A percentile compares a stretch with the other conserved stretches of the same genome.
These are phyloP conservation scores for Kodamaea sp. DNA, from an alignment of 1,139 yeast species.

Conservation along the genomic window DNA sequence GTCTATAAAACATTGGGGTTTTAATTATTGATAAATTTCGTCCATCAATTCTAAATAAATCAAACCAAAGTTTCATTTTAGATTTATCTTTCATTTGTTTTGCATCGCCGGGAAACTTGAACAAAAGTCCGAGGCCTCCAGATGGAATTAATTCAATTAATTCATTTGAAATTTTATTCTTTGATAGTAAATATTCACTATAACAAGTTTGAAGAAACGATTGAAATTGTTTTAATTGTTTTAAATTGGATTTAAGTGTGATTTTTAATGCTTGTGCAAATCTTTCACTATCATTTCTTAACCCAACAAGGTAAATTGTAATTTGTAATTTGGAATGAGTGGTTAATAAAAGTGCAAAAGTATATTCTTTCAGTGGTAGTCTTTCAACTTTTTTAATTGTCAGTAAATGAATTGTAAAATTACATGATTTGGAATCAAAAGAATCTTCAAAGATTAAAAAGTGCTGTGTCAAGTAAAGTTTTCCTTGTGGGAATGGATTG, in stretches of 20 bases:
- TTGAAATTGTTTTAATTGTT: conserved; percentile 57
- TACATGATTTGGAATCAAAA: conserved; percentile 65
- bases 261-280: conserved; percentile 69
- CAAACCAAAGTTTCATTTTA: conserved; percentile 92
- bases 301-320: conserved; percentile 71
- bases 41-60: conserved; percentile 78
- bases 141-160: conserved; percentile 55
- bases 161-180: conserved; percentile 49
- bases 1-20: conserved; percentile 74
- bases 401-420: conserved; percentile 68
- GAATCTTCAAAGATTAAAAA: conserved; percentile 72
- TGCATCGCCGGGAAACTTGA: conserved; percentile 88
- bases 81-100: conserved; percentile 73
- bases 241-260: conserved; percentile 59
- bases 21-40: conserved; percentile 73
- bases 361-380: conserved; percentile 68
- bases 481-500: conserved; percentile 47
- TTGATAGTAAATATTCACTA: conserved; percentile 76
- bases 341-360: conserved; percentile 72
- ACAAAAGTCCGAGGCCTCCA: conserved; percentile 81
- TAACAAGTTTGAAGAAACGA: conserved; percentile 72
- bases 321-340: conserved; percentile 66
- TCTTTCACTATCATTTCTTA: conserved; percentile 73
- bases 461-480: conserved; percentile 65
- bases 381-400: conserved; percentile 84